A percentile compares a stretch with the other conserved stretches of the same genome.
phyloP scores from a whole-genome alignment of 306 rosid species.

The Begonia loranthoides region DNA sequence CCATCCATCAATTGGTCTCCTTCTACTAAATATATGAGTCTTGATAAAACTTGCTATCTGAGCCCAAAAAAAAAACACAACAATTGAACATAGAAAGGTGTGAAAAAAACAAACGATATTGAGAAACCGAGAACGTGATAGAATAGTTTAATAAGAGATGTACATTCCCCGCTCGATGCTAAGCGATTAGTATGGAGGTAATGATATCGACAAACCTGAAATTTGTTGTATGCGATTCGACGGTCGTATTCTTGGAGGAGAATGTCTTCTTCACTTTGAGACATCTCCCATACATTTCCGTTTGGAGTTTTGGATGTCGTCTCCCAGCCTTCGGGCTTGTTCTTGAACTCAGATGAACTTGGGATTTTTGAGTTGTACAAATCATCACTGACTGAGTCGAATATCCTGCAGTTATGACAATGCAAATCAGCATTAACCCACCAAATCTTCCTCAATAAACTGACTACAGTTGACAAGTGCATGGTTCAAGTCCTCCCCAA shows the following conservation, averaged over 20 bases:
- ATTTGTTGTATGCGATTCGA: slow-evolving; percentile 78
- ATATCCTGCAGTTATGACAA: slow-evolving; percentile 49
- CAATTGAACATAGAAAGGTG: background rate
- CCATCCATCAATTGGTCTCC: slow-evolving; percentile 95
- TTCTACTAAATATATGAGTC: slow-evolving; percentile 84
- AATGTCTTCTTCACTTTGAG: slow-evolving; percentile 90
- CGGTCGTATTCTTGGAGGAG: slow-evolving; percentile 95
- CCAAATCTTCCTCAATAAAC: background rate
- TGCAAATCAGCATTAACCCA: slow-evolving; percentile 7
- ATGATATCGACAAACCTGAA: slow-evolving; percentile 44
- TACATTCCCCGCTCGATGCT: no score
- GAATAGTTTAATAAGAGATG: no score
- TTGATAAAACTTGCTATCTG: slow-evolving; percentile 98
- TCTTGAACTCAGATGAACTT: slow-evolving; percentile 48
- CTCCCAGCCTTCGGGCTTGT: slow-evolving; percentile 96
- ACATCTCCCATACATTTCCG: slow-evolving; percentile 90
- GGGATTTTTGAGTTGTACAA: slow-evolving; percentile 36
- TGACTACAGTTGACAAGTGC: no score
- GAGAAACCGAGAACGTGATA: background rate
- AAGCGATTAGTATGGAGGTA: no score
- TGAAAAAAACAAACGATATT: slow-evolving; percentile 1
- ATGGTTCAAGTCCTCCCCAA: no score
- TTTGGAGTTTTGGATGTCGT: slow-evolving; percentile 57
- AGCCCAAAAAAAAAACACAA: background rate
- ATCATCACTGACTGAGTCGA: slow-evolving; percentile 46